Percentiles rank a stretch among this genome's conserved stretches.
Conservation (phyloP, 1,284 basidiomycete genomes). For the Binderoboletus segoi region DNA sequence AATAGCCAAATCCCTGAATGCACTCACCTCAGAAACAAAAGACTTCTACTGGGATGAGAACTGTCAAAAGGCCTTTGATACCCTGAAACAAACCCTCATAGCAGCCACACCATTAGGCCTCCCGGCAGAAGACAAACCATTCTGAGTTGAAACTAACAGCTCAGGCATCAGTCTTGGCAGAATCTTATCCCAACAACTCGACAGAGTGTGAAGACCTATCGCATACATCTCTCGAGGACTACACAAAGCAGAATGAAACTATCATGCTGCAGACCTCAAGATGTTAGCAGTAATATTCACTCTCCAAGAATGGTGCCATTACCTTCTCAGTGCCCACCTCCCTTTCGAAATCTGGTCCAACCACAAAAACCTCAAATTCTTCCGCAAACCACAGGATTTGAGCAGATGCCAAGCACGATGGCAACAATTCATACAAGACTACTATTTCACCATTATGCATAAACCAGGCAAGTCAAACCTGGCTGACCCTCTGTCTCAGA, state of each 20-base stretch:
- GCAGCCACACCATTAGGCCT: background rate
- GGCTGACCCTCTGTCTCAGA: background rate
- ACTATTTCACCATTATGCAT: too few species aligned
- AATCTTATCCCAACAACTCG: too few species aligned
- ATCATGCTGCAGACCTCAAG: background rate
- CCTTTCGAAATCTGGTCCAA: background rate
- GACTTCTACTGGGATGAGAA: too few species aligned
- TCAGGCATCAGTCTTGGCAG: too few species aligned
- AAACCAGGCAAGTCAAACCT: too few species aligned
- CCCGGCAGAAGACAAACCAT: too few species aligned
- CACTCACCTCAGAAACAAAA: too few species aligned
- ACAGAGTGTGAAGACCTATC: background rate
- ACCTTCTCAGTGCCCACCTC: background rate
- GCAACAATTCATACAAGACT: too few species aligned
- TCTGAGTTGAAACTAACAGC: too few species aligned
- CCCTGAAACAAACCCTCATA: conserved; percentile 5
- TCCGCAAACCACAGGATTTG: background rate
- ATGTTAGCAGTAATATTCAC: background rate
- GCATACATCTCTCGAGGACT: background rate
- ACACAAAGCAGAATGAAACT: too few species aligned
- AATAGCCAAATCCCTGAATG: too few species aligned
- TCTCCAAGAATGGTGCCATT: background rate
- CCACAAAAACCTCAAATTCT: background rate
- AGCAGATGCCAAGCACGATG: too few species aligned
- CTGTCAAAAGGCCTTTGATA: conserved; percentile 44